A percentile compares a stretch with the other conserved stretches of the same genome.
These are phyloP conservation scores for Pichia exigua DNA, from an alignment of 805 yeast genomes.

Conservation along the genomic window DNA sequence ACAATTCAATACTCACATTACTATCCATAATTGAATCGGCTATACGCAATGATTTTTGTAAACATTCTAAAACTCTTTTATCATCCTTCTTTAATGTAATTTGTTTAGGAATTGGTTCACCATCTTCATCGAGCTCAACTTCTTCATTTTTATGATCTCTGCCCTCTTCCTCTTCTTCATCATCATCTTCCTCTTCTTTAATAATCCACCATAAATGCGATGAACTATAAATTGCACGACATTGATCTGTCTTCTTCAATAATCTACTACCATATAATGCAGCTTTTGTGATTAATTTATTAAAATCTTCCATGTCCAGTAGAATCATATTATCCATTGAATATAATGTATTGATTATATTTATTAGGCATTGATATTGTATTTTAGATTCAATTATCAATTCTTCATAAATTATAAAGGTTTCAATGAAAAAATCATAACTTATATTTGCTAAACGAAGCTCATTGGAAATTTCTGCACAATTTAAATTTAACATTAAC, in stretches of 20 bases:
- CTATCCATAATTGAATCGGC: constrained; percentile 92
- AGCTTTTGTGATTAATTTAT: constrained; percentile 72
- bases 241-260: constrained; percentile 88
- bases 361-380: constrained; percentile 42
- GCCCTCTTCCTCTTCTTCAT: background rate
- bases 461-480: constrained; percentile 78
- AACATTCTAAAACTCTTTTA: constrained; percentile 81
- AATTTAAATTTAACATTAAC: constrained; percentile 48
- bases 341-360: constrained; percentile 39
- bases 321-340: constrained; percentile 34
- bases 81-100: constrained; percentile 32
- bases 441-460: constrained; percentile 60
- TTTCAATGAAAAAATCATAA: constrained; percentile 83
- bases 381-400: constrained; percentile 39
- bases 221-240: constrained; percentile 80
- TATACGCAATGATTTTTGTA: constrained; percentile 79
- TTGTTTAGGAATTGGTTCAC: constrained; percentile 8
- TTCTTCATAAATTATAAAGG: constrained; percentile 78
- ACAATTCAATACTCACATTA: constrained; percentile 65
- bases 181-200: constrained; percentile 34
- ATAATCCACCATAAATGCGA: constrained; percentile 94
- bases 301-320: constrained; percentile 54
- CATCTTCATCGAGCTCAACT: constrained; percentile 31
- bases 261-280: constrained; percentile 84
- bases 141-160: constrained; percentile 28